Evolutionary conservation across 805 yeast species (phyloP), one percentile per base, ranked within the genome.

Genomic region (Spathaspora arborariae): DNA sequence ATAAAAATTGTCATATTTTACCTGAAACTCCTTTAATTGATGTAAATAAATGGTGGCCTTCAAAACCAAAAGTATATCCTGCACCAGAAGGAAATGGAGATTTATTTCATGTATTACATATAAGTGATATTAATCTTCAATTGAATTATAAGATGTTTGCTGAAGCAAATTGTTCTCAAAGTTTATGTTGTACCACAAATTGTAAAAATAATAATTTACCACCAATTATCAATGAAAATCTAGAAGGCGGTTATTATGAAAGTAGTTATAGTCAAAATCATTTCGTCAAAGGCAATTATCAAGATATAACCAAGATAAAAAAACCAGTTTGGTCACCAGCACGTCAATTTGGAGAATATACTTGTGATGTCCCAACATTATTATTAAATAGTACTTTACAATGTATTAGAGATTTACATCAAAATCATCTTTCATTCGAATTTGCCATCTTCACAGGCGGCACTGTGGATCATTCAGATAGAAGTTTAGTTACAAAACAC

Each of bases 381-480:
- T 64, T 84, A 52, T 67, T 84, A 54, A 83, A 82, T 59, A 77
- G 78, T 51, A 76, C 86, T 9, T 63, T 84, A 58, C 68, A 68
- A 42, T 47, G 53, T 36, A 48, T 57, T 30, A 39, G 56, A 20
- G 47, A 53, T 38, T 48, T 54, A 6, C 49, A 53, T 36, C 42
- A 51, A 20, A 53, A 54, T 20, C 67, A 68, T 43, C 66, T 68
- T 42, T 54, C 67, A 7, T 83, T 76, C 54, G 84, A 81, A 44
- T 84, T 84, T 57, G 74, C 84, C 2, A 62, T 84, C 34, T 84
- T 84, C 70, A 84, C 89, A 4, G 90, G 90, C 47, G 91, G 84
- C 57, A 70, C 83, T 58, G 84, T 84, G 45, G 89, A 84, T 59
- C 91, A 84, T 57, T 77, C 80, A 48, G 90, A 87, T 50, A 88